These are phyloP conservation scores for Meyerozyma sp. DNA, from an alignment of 1,139 yeast genomes.

Conservation along the genomic window DNA sequence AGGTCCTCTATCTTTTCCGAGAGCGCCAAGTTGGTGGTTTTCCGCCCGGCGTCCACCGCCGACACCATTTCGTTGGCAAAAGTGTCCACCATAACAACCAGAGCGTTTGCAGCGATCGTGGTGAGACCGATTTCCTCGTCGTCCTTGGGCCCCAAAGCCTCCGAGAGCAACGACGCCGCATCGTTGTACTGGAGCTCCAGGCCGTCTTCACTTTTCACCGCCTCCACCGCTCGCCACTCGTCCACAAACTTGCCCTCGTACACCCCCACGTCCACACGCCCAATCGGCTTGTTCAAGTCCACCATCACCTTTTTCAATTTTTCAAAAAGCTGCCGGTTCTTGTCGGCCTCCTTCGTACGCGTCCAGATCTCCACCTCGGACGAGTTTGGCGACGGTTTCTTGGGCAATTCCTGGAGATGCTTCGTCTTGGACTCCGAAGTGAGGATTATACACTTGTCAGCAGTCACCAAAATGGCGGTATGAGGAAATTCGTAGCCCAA, in stretches of 20 bases:
- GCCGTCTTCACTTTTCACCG: conserved; percentile 11
- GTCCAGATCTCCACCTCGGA: conserved; percentile 63
- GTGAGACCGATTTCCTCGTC: conserved; percentile 66
- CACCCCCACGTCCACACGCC: conserved; percentile 65
- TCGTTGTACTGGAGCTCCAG: conserved; percentile 48
- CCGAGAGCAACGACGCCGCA: conserved; percentile 45
- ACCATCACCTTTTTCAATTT: conserved; percentile 51
- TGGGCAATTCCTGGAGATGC: conserved; percentile 55
- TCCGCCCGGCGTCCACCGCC: conserved; percentile 80
- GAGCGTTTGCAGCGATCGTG: conserved; percentile 70
- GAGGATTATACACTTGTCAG: conserved; percentile 56
- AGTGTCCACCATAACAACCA: conserved; percentile 74
- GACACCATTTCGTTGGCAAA: conserved; percentile 87
- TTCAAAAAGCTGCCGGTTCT: conserved; percentile 61
- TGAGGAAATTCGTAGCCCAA: conserved; percentile 95
- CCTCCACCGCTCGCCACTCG: conserved; percentile 61
- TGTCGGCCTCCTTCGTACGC: conserved; percentile 76
- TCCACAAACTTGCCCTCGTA: conserved; percentile 78
- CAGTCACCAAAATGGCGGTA: conserved; percentile 66
- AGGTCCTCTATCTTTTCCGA: conserved; percentile 76
- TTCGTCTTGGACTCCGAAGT: conserved; percentile 89
- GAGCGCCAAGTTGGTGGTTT: conserved; percentile 66
- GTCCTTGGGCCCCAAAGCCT: conserved; percentile 70
- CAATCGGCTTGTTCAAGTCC: conserved; percentile 41
- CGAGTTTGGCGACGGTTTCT: conserved; percentile 31